Conservation (phyloP, 768 basidiomycete genomes). For the Russula ochroleuca region DNA sequence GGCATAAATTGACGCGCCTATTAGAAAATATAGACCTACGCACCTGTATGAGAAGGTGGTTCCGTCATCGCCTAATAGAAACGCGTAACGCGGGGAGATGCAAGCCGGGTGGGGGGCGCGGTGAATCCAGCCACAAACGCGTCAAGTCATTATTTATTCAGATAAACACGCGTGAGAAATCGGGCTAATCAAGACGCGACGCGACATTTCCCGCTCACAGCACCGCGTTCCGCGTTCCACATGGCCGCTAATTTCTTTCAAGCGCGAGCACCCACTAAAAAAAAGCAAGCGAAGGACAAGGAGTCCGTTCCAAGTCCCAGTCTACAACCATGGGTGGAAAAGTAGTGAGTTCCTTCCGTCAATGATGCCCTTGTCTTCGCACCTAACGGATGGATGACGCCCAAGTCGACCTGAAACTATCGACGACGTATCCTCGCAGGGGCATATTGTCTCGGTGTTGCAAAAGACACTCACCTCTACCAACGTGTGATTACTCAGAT, state of each 20-base stretch:
- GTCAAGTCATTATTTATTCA: constrained; percentile 5
- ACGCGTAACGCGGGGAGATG: constrained; percentile 15
- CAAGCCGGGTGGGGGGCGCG: neutral
- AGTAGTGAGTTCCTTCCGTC: constrained; percentile 62
- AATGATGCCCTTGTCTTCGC: neutral
- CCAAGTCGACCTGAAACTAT: constrained; percentile 92
- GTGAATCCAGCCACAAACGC: constrained; percentile 18
- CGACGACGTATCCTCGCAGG: constrained; percentile 95
- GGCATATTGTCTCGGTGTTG: constrained; percentile 90
- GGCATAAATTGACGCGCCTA: neutral
- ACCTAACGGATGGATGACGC: neutral
- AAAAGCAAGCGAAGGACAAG: constrained; percentile 29
- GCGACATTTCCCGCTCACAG: too few relatives aligned
- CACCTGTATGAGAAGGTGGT: constrained; percentile 2
- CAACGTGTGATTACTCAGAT: constrained; percentile 54
- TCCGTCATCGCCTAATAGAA: constrained; percentile 6
- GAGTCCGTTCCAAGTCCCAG: constrained; percentile 46
- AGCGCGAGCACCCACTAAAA: constrained; percentile 32
- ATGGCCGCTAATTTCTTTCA: constrained; percentile 62
- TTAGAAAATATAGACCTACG: neutral
- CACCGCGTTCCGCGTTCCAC: constrained; percentile 30
- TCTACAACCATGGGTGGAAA: constrained; percentile 95
- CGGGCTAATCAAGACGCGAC: neutral
- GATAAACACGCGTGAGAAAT: constrained; percentile 14
- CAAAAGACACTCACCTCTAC: constrained; percentile 86